phyloP scores from a whole-genome alignment of 208 protist genomes.

The Balamuthia mandrillaris region DNA sequence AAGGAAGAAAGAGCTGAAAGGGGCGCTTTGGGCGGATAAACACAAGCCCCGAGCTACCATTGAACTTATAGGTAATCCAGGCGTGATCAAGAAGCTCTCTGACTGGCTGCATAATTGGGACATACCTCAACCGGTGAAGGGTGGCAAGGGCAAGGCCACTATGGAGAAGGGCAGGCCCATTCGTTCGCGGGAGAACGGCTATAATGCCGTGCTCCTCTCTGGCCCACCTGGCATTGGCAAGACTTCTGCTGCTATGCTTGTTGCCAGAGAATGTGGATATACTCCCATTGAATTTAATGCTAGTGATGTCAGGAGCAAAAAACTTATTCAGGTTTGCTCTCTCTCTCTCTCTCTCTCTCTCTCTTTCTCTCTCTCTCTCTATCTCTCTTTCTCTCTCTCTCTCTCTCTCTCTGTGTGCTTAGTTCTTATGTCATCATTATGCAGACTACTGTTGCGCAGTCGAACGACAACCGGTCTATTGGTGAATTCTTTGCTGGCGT shows the following conservation, averaged over 20 bases:
- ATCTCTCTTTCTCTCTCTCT: too few species aligned
- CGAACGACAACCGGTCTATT: background rate
- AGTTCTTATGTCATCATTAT: too few species aligned
- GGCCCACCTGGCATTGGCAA: slow-evolving; percentile 98
- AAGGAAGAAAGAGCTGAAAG: background rate
- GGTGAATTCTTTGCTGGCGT: background rate
- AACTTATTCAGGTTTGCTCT: slow-evolving; percentile 66
- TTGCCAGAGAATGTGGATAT: slow-evolving; percentile 81
- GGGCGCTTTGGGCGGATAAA: slow-evolving; percentile 92
- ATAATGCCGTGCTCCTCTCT: slow-evolving; percentile 74
- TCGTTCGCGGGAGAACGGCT: background rate
- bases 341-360: too few species aligned
- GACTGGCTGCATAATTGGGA: slow-evolving; percentile 88
- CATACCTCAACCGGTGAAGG: background rate
- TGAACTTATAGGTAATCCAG: slow-evolving; percentile 90
- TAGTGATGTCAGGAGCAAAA: slow-evolving; percentile 93
- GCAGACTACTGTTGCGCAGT: too few species aligned
- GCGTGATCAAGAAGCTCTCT: slow-evolving; percentile 78
- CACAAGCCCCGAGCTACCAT: slow-evolving; percentile 84
- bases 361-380: too few species aligned
- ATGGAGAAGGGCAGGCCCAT: background rate
- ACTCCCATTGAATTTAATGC: slow-evolving; percentile 97
- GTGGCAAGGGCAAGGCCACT: slow-evolving; percentile 3
- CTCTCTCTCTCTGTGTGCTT: too few species aligned
- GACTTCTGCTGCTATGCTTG: slow-evolving; percentile 91